Conservation (phyloP, 257 asterid species). For the Cruciata laevipes region DNA sequence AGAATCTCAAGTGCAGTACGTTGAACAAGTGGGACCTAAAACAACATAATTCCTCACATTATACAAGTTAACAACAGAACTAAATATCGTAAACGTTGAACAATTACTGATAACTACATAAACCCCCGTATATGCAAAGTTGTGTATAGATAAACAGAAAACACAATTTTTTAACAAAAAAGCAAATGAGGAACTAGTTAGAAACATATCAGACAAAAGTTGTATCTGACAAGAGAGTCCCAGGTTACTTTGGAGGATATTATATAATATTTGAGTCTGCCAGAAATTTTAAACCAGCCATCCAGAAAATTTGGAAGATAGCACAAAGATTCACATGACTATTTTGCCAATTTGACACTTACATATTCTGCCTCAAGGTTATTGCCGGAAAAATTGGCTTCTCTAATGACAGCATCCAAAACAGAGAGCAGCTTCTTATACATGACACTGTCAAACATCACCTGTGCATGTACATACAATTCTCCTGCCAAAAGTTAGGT, state of each 20-base stretch:
- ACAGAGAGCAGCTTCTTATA: slow-evolving; percentile 61
- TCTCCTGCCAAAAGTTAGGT: slow-evolving; percentile 57
- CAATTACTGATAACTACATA: neutral
- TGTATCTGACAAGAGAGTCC: slow-evolving; percentile 6
- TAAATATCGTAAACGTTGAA: neutral
- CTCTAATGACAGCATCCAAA: slow-evolving; percentile 59
- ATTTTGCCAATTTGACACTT: slow-evolving; percentile 23
- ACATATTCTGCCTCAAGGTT: slow-evolving; percentile 92
- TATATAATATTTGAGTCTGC: neutral
- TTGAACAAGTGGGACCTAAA: slow-evolving; percentile 79
- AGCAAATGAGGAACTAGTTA: neutral
- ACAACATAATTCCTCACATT: neutral
- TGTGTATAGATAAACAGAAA: neutral
- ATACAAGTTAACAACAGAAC: neutral
- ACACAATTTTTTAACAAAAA: neutral
- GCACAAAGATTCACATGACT: neutral
- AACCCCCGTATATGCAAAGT: neutral
- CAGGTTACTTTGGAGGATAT: neutral
- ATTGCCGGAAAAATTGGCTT: slow-evolving; percentile 45
- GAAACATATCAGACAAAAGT: neutral
- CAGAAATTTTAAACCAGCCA: neutral
- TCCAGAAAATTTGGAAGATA: neutral
- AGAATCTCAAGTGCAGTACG: slow-evolving; percentile 78
- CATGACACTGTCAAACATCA: slow-evolving; percentile 65
- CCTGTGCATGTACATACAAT: slow-evolving; percentile 75